A percentile compares a stretch with the other conserved stretches of the same genome.
phyloP scores from a whole-genome alignment of 192 early-diverging fungal species.

The Entophlyctis helioformis region DNA sequence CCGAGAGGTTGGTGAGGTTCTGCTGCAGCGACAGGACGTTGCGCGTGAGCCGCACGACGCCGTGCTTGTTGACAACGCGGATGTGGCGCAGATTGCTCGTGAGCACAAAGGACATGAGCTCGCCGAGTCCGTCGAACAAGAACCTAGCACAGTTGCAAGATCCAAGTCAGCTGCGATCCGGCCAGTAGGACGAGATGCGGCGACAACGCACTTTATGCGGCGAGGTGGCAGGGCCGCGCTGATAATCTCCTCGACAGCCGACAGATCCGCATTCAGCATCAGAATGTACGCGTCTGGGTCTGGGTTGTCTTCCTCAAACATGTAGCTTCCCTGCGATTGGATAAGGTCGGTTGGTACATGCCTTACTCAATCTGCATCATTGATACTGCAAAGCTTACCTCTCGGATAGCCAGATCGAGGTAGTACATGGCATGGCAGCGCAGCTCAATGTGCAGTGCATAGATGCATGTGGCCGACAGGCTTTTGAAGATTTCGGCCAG shows the following conservation, averaged over 20 bases:
- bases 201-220: slow-evolving; percentile 20
- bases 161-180: neutral
- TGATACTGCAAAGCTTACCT: slow-evolving; percentile 28
- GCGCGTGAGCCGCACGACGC: slow-evolving; percentile 64
- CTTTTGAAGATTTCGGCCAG: slow-evolving; percentile 52
- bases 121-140: slow-evolving; percentile 71
- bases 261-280: slow-evolving; percentile 66
- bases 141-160: slow-evolving; percentile 37
- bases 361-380: too few species aligned
- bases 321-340: slow-evolving; percentile 60
- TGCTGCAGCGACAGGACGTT: slow-evolving; percentile 82
- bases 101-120: slow-evolving; percentile 59
- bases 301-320: slow-evolving; percentile 56
- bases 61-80: slow-evolving; percentile 48
- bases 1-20: slow-evolving; percentile 68
- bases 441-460: slow-evolving; percentile 71
- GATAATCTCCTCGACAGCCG: slow-evolving; percentile 63
- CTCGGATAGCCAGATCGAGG: slow-evolving; percentile 78
- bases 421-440: slow-evolving; percentile 78
- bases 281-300: slow-evolving; percentile 87
- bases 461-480: slow-evolving; percentile 67
- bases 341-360: neutral
- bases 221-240: slow-evolving; percentile 42
- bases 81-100: slow-evolving; percentile 56
- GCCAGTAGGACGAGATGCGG: too few species aligned